Conservation (phyloP, 2,329 filamentous ascomycete species). For the Calonectria naviculata region DNA sequence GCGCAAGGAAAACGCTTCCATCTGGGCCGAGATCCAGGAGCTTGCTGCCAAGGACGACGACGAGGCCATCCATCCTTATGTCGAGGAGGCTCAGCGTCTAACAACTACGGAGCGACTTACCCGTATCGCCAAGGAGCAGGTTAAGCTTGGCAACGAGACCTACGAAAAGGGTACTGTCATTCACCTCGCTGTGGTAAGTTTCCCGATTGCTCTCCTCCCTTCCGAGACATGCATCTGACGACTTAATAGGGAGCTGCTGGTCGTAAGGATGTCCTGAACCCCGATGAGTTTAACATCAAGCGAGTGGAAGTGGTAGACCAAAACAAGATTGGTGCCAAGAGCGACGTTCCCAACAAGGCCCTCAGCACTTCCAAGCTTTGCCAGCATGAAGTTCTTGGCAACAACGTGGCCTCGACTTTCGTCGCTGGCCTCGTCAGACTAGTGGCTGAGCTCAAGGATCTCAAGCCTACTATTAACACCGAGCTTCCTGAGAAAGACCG, state of each 20-base stretch:
- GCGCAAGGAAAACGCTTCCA: conserved; percentile 50
- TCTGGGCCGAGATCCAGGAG: conserved; percentile 56
- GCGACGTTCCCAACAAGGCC: conserved; percentile 44
- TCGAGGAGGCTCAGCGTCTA: conserved; percentile 53
- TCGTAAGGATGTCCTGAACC: conserved; percentile 50
- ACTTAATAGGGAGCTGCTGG: conserved; percentile 48
- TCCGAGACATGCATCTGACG: no score
- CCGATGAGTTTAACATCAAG: conserved; percentile 47
- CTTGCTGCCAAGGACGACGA: conserved; percentile 50
- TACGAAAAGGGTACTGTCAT: conserved; percentile 54
- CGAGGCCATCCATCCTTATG: conserved; percentile 48
- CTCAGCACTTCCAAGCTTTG: conserved; percentile 59
- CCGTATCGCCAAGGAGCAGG: conserved; percentile 46
- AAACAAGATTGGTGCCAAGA: conserved; percentile 45
- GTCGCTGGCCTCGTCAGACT: conserved; percentile 56
- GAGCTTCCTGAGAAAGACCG: conserved; percentile 36
- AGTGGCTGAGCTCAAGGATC: conserved; percentile 53
- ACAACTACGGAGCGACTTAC: conserved; percentile 52
- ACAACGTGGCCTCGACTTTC: conserved; percentile 53
- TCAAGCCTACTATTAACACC: conserved; percentile 56
- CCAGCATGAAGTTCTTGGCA: conserved; percentile 58
- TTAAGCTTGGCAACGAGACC: conserved; percentile 49
- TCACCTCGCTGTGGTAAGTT: conserved; percentile 49
- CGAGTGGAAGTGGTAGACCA: background rate
- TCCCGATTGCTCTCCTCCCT: no score